A percentile compares a stretch with the other conserved stretches of the same genome.
These are phyloP conservation scores for Colletotrichum sidae DNA, from an alignment of 2,329 filamentous ascomycete genomes.

Conservation along the genomic window DNA sequence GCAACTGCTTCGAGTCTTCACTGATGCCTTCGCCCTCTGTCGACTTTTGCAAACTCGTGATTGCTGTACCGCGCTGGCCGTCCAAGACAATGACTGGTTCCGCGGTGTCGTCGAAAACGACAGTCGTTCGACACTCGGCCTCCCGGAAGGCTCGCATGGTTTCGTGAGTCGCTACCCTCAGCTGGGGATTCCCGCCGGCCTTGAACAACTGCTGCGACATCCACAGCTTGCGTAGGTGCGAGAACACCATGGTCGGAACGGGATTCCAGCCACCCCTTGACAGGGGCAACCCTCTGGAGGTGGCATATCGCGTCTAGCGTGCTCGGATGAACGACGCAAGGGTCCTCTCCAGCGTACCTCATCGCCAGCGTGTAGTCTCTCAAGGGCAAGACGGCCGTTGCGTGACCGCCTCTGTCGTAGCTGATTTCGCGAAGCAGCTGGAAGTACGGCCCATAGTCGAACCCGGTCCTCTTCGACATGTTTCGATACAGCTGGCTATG, in stretches of 20 bases:
- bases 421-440: conserved; percentile 19
- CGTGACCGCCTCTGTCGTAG: conserved; percentile 5
- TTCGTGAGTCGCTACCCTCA: conserved; percentile 3
- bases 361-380: conserved; percentile 22
- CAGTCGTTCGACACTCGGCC: conserved; percentile 6
- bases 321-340: conserved; percentile 28
- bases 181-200: not conserved
- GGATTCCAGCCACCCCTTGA: not conserved
- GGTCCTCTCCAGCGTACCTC: conserved; percentile 27
- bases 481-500: conserved; percentile 18
- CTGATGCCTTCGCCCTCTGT: not conserved
- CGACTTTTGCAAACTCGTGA: conserved; percentile 7
- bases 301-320: conserved; percentile 22
- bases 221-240: conserved; percentile 17
- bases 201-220: conserved; percentile 5
- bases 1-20: not conserved
- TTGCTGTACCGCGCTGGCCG: conserved; percentile 20
- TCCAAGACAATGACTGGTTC: conserved; percentile 10
- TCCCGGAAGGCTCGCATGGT: conserved; percentile 19
- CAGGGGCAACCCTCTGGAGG: conserved; percentile 21
- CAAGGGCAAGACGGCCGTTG: conserved; percentile 8
- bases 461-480: conserved; percentile 2
- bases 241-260: conserved; percentile 27
- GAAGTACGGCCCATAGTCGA: conserved; percentile 33
- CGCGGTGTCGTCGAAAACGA: not conserved